phyloP scores from a whole-genome alignment of 176 grass and related monocot species.

The Alloteropsis semialata region DNA sequence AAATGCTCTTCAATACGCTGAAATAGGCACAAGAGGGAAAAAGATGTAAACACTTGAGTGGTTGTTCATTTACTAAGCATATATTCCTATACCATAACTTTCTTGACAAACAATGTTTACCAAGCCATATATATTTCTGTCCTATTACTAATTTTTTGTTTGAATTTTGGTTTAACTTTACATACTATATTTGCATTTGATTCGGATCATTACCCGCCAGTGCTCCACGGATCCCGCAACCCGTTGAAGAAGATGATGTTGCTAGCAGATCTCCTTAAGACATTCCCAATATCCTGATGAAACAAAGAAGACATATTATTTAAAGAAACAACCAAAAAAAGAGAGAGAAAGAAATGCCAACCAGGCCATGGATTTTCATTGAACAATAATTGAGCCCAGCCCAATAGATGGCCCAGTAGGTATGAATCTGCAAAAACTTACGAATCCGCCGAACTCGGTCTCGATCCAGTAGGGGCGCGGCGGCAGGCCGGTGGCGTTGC shows the following conservation, averaged over 20 bases:
- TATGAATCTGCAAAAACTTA: background rate
- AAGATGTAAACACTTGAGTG: background rate
- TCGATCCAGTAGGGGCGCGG: conserved; percentile 45
- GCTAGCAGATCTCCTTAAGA: conserved; percentile 51
- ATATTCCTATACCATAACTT: no score
- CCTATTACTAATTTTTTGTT: background rate
- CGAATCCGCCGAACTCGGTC: conserved; percentile 58
- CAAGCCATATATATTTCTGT: background rate
- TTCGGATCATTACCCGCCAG: conserved; percentile 38
- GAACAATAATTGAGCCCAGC: background rate
- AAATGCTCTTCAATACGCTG: conserved; percentile 61
- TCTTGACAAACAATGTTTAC: background rate
- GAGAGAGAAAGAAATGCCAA: no score
- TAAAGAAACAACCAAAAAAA: no score
- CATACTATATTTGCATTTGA: background rate
- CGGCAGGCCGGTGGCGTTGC: conserved; percentile 23
- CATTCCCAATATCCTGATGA: conserved; percentile 46
- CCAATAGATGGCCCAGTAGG: background rate
- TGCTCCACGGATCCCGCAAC: conserved; percentile 75
- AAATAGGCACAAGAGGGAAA: background rate
- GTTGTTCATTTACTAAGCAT: background rate
- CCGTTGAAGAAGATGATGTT: conserved; percentile 84
- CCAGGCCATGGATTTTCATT: background rate
- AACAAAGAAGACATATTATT: background rate
- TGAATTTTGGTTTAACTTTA: background rate